phyloP scores from a whole-genome alignment of 1,284 basidiomycete species.

The Xerocomus nothofagi region DNA sequence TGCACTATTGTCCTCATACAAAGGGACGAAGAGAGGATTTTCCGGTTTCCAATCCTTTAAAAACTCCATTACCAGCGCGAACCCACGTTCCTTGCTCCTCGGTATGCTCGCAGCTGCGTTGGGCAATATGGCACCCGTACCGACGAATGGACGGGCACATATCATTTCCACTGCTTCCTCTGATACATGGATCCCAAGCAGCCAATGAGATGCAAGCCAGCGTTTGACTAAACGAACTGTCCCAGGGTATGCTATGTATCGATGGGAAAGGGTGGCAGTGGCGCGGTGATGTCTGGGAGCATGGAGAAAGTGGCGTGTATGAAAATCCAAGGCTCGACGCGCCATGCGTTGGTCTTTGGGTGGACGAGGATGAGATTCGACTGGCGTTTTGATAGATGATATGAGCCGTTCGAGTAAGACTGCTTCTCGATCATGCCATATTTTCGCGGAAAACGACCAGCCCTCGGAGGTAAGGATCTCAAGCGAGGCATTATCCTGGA shows the following conservation, averaged over 20 bases:
- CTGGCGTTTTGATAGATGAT: slow-evolving; percentile 36
- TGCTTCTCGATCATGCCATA: slow-evolving; percentile 88
- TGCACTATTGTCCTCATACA: slow-evolving; percentile 47
- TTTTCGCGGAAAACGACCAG: slow-evolving; percentile 83
- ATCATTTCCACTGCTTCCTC: slow-evolving; percentile 86
- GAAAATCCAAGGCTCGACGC: slow-evolving; percentile 57
- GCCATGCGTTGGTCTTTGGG: slow-evolving; percentile 44
- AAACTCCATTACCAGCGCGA: slow-evolving; percentile 73
- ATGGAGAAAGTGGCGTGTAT: slow-evolving; percentile 73
- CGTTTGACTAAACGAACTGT: slow-evolving; percentile 89
- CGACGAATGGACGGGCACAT: slow-evolving; percentile 67
- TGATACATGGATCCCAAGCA: slow-evolving; percentile 67
- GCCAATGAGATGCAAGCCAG: slow-evolving; percentile 92
- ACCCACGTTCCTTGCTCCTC: slow-evolving; percentile 77
- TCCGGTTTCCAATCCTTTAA: slow-evolving; percentile 87
- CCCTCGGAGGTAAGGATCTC: slow-evolving; percentile 83
- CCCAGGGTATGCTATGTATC: slow-evolving; percentile 76
- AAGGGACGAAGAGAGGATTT: slow-evolving; percentile 58
- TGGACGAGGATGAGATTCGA: background rate
- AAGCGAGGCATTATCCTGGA: slow-evolving; percentile 71
- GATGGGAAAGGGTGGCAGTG: slow-evolving; percentile 78
- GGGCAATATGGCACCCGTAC: slow-evolving; percentile 13
- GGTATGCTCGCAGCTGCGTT: slow-evolving; percentile 43
- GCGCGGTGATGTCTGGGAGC: slow-evolving; percentile 85
- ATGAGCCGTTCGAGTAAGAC: slow-evolving; percentile 76